A percentile compares a stretch with the other conserved stretches of the same genome.
Conservation (phyloP, 768 basidiomycete species). For the Boletus vinaceobasis region DNA sequence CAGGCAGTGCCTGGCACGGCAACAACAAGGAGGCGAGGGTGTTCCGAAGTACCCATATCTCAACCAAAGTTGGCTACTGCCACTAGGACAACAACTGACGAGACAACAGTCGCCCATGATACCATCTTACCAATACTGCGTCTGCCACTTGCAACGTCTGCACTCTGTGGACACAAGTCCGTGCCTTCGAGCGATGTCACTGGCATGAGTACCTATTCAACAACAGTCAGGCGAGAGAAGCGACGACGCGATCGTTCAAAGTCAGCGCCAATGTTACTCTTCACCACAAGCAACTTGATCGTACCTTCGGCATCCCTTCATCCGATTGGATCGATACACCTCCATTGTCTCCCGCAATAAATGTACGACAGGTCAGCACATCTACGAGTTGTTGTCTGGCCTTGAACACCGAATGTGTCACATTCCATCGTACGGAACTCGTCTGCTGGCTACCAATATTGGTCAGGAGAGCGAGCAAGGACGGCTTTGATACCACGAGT, state of each 20-base stretch:
- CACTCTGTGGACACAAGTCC: conserved; percentile 17
- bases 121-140: neutral
- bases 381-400: conserved; percentile 47
- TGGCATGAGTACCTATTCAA: conserved; percentile 35
- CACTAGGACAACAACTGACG: conserved; percentile 5
- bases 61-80: conserved; percentile 6
- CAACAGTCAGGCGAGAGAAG: neutral
- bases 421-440: conserved; percentile 38
- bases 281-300: neutral
- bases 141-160: conserved; percentile 1
- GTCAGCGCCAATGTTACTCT: neutral
- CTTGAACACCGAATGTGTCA: conserved; percentile 40
- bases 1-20: neutral
- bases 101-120: conserved; percentile 9
- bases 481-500: conserved; percentile 52
- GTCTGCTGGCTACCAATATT: conserved; percentile 46
- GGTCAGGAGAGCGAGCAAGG: conserved; percentile 53
- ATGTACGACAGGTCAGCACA: conserved; percentile 45
- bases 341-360: conserved; percentile 39
- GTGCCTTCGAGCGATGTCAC: conserved; percentile 23
- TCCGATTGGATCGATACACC: conserved; percentile 37
- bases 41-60: neutral
- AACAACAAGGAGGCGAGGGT: neutral
- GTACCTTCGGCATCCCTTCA: conserved; percentile 47
- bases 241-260: neutral